Conservation (phyloP, 805 yeast genomes). For the Starmerella bacillaris region DNA sequence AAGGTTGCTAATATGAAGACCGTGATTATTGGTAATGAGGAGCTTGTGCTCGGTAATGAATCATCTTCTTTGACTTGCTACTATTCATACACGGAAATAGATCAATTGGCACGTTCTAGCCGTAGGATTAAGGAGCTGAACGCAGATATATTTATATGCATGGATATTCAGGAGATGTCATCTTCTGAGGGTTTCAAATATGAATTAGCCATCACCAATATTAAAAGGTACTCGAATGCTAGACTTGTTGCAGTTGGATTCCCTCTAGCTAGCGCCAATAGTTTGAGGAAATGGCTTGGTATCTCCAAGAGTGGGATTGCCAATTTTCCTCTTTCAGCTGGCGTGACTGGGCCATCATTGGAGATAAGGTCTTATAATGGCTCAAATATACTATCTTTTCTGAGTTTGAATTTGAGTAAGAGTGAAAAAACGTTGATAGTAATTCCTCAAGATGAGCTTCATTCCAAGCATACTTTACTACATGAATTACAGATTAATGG, state of each 20-base stretch:
- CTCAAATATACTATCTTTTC: not conserved
- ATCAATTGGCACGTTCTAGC: slow-evolving; percentile 1
- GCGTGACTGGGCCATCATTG: slow-evolving; percentile 30
- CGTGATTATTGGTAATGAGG: not conserved
- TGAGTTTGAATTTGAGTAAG: not conserved
- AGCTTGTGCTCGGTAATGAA: not conserved
- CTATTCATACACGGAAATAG: too few species aligned
- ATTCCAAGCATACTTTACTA: too few species aligned
- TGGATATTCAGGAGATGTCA: slow-evolving; percentile 54
- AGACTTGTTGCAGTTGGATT: slow-evolving; percentile 56
- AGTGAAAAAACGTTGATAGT: not conserved
- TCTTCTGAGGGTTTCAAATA: slow-evolving; percentile 42
- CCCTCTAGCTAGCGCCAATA: slow-evolving; percentile 57
- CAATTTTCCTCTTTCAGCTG: slow-evolving; percentile 52
- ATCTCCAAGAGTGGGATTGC: slow-evolving; percentile 39
- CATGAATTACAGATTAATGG: too few species aligned
- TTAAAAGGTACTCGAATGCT: slow-evolving; percentile 5
- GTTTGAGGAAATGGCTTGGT: slow-evolving; percentile 77
- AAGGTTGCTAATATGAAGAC: not conserved
- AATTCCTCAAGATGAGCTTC: not conserved
- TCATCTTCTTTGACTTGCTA: not conserved
- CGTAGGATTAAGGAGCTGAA: too few species aligned
- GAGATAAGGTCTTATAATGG: not conserved
- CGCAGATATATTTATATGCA: slow-evolving; percentile 31
- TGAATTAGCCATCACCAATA: slow-evolving; percentile 53